phyloP scores from a whole-genome alignment of 176 grass and related monocot genomes.

The Tuctoria greenei region DNA sequence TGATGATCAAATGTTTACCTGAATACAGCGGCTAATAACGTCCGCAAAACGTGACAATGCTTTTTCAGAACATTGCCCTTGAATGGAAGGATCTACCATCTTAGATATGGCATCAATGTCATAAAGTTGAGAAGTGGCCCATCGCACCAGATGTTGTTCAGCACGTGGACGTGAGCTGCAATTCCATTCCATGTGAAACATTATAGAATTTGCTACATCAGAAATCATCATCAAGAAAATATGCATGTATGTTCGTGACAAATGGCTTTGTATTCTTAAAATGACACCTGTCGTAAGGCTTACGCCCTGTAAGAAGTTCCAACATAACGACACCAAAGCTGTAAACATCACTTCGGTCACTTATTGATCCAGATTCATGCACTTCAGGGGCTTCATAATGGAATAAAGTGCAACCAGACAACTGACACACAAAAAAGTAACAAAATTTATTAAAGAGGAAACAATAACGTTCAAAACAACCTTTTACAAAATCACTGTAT shows the following conservation, averaged over 20 bases:
- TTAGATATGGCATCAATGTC: slow-evolving; percentile 75
- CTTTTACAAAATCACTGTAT: slow-evolving; percentile 8
- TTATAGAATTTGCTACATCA: slow-evolving; percentile 1
- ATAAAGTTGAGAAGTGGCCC: slow-evolving; percentile 82
- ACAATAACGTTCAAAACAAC: background rate
- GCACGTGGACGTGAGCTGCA: slow-evolving; percentile 71
- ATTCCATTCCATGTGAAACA: slow-evolving; percentile 20
- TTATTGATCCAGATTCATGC: slow-evolving; percentile 72
- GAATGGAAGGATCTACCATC: slow-evolving; percentile 88
- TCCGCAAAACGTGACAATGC: slow-evolving; percentile 79
- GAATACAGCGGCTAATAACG: slow-evolving; percentile 86
- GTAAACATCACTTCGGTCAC: slow-evolving; percentile 86
- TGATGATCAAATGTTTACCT: slow-evolving; percentile 46
- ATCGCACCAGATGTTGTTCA: slow-evolving; percentile 93
- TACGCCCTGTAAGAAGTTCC: slow-evolving; percentile 92
- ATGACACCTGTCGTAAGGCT: slow-evolving; percentile 83
- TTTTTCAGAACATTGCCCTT: slow-evolving; percentile 78
- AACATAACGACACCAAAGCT: slow-evolving; percentile 97
- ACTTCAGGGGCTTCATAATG: slow-evolving; percentile 92
- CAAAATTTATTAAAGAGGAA: slow-evolving; percentile 18
- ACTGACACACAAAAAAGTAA: slow-evolving; percentile 51
- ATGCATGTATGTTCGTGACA: slow-evolving; percentile 1
- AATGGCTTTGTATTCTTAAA: background rate
- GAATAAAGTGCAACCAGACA: slow-evolving; percentile 62
- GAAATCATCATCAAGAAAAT: slow-evolving; percentile 27